Conservation (phyloP, 768 basidiomycete genomes). For the Rhodosporidiobolus sp. region DNA sequence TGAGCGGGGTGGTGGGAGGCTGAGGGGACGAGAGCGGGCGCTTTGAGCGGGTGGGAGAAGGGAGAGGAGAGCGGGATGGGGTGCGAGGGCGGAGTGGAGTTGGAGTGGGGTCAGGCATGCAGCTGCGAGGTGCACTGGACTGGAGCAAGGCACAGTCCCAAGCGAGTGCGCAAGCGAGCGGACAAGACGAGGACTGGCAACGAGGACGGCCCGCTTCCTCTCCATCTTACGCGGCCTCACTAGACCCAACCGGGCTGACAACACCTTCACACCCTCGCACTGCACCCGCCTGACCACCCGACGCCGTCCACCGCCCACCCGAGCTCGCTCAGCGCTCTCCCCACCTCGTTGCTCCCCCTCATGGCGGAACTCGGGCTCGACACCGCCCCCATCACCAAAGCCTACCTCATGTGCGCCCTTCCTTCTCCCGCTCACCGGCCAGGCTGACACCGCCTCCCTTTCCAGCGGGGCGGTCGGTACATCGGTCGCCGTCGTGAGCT, state of each 20-base stretch:
- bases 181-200: no score
- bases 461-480: constrained; percentile 39
- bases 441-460: not conserved
- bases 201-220: no score
- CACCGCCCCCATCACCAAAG: constrained; percentile 41
- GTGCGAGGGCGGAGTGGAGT: not conserved
- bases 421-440: not conserved
- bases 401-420: constrained; percentile 38
- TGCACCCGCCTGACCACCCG: no score
- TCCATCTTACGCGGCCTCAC: no score
- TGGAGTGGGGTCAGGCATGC: constrained; percentile 2
- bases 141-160: no score
- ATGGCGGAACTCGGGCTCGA: constrained; percentile 24
- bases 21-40: constrained; percentile 18
- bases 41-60: constrained; percentile 10
- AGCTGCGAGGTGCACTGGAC: not conserved
- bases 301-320: no score
- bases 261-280: no score
- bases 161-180: not conserved
- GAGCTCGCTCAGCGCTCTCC: not conserved
- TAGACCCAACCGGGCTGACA: no score
- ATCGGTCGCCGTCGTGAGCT: constrained; percentile 38
- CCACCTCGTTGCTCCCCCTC: not conserved
- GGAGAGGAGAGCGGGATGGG: constrained; percentile 5
- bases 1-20: constrained; percentile 7